A percentile compares a stretch with the other conserved stretches of the same genome.
Conservation (phyloP, 306 rosid species). For the Cucumis melo region DNA sequence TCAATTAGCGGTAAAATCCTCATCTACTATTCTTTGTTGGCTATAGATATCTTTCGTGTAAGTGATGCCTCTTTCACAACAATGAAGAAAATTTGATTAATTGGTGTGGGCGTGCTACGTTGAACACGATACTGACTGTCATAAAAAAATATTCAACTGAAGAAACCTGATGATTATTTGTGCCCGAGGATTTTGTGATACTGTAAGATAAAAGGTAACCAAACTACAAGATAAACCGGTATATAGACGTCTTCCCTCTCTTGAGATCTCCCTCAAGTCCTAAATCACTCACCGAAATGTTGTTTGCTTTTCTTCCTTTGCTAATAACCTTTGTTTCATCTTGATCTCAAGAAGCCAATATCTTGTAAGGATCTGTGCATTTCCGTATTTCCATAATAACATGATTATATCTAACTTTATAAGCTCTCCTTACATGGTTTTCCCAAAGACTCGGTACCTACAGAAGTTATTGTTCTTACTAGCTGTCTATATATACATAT, state of each 20-base stretch:
- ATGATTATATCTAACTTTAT: background rate
- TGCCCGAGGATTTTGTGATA: background rate
- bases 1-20: constrained; percentile 17
- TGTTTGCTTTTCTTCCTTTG: no score
- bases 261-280: no score
- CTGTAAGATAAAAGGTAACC: no score
- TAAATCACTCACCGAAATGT: no score
- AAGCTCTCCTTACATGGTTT: background rate
- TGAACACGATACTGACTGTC: background rate
- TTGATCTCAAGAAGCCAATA: background rate
- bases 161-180: background rate
- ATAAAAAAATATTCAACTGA: background rate
- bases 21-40: background rate
- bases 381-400: background rate
- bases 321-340: no score
- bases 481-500: background rate
- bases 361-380: background rate
- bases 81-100: background rate
- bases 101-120: background rate
- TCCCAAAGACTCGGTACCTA: background rate
- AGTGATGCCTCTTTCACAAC: background rate
- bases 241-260: no score
- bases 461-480: background rate
- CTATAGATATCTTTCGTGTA: background rate
- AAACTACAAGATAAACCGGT: no score